A percentile compares a stretch with the other conserved stretches of the same genome.
These are phyloP conservation scores for Aureobasidium sp. DNA, from an alignment of 2,329 filamentous ascomycete genomes.

Conservation along the genomic window DNA sequence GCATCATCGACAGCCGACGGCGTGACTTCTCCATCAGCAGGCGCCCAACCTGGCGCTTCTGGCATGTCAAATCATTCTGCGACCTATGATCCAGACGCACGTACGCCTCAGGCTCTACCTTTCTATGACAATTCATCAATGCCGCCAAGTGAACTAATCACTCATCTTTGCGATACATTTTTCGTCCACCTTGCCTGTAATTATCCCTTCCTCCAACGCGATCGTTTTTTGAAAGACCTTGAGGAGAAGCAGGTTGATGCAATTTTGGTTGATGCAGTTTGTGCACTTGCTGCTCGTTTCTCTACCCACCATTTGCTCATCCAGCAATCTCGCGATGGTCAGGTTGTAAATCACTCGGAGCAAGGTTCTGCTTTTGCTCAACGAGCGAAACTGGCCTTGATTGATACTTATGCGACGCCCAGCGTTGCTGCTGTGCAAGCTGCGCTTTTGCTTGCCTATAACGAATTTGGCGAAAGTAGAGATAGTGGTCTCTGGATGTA, in stretches of 20 bases:
- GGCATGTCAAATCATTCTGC: slow-evolving; percentile 20
- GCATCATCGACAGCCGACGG: slow-evolving; percentile 35
- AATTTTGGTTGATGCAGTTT: slow-evolving; percentile 80
- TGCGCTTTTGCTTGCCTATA: slow-evolving; percentile 75
- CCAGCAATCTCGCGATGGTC: slow-evolving; percentile 45
- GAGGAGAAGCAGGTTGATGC: slow-evolving; percentile 75
- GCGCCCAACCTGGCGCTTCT: slow-evolving; percentile 11
- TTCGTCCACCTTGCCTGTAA: slow-evolving; percentile 78
- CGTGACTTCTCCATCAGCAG: slow-evolving; percentile 18
- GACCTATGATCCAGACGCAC: slow-evolving; percentile 27
- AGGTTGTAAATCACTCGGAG: slow-evolving; percentile 46
- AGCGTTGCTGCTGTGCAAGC: slow-evolving; percentile 79
- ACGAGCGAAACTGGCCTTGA: slow-evolving; percentile 72
- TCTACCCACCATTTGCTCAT: slow-evolving; percentile 53
- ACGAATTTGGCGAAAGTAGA: slow-evolving; percentile 80
- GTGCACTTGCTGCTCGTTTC: slow-evolving; percentile 73
- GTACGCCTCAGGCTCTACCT: slow-evolving; percentile 44
- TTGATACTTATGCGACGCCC: slow-evolving; percentile 76
- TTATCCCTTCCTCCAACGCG: slow-evolving; percentile 71
- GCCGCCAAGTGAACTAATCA: slow-evolving; percentile 68
- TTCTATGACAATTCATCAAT: slow-evolving; percentile 69
- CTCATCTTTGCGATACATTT: slow-evolving; percentile 70
- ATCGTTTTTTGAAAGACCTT: slow-evolving; percentile 66
- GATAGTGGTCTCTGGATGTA: slow-evolving; percentile 95
- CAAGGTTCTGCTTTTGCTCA: slow-evolving; percentile 73